Base-by-base conservation (phyloP, 2,329 filamentous ascomycete species). In the Colletotrichum musae region DNA sequence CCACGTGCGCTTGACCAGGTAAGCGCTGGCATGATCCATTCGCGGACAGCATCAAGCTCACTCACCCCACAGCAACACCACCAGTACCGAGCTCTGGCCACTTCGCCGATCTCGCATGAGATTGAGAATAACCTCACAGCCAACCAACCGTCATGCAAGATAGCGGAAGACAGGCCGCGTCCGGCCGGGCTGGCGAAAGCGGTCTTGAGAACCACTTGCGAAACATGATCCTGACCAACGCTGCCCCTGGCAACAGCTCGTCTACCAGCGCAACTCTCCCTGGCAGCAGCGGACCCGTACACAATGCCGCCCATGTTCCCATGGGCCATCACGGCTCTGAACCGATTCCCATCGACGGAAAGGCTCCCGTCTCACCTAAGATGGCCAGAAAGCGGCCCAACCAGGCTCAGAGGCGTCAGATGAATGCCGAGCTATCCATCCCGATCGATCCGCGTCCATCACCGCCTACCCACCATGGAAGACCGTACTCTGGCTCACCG, bases 391-490 rank as follows among this genome's bases (percentile, higher is more conserved):
- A 85, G 73, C 87, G 89, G 24, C 85, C 82, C 3, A 92, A 92
- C 70, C 89, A 92, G 74, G 89, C 89, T 1, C 87, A 91, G 73
- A 83, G 89, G 57, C 85, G 89, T 24, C 88, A 91, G 73, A 88
- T 90, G 87, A 89, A 84, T 64, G 83, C 88, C 5, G 86, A 91
- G 71, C 74, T 90, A 18, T 84, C 87, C 0, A 86, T 91, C 53
- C 83, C 87, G 5, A 82, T 91, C 59, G 86, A 89, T 68, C 77
- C 83, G 13, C 82, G 83, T 18, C 64, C 74, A n/a, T 74, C 78
- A 18, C 77, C 80, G 16, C 73, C 75, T 59, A 70, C 75, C 18
- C 72, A 76, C 16, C 67, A 77, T 51, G 74, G 75, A 26, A 75
- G 77, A 32, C 71, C 76, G 15, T 76, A 79, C 68, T 74, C 74